A percentile compares a stretch with the other conserved stretches of the same genome.
Conservation (phyloP, 139 green algal genomes). For the Coccomyxa sp. region DNA sequence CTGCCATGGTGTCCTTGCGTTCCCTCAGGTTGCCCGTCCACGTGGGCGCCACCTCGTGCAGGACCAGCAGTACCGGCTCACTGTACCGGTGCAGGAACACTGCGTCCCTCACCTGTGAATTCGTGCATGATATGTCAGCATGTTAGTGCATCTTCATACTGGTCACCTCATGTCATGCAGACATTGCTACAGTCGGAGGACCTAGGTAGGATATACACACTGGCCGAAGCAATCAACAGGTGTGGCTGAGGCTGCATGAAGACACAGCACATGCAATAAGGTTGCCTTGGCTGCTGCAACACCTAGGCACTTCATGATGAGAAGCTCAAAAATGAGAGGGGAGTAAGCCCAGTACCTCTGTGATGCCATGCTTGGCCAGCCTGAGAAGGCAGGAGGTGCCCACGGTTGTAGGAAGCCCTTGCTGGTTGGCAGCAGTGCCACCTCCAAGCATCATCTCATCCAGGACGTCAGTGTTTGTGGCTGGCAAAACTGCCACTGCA, state of each 20-base stretch:
- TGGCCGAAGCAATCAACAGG: background rate
- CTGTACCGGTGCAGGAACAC: slow-evolving; percentile 87
- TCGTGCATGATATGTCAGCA: background rate
- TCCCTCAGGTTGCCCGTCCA: slow-evolving; percentile 62
- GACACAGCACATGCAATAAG: no score
- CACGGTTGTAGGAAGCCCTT: slow-evolving; percentile 31
- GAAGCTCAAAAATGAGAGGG: background rate
- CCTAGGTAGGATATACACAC: background rate
- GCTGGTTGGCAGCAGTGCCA: background rate
- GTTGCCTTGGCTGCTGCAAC: no score
- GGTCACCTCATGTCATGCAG: no score
- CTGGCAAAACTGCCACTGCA: slow-evolving; percentile 71
- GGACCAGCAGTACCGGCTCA: slow-evolving; percentile 83
- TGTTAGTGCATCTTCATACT: no score
- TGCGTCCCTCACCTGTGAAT: slow-evolving; percentile 55
- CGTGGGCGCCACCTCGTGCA: slow-evolving; percentile 80
- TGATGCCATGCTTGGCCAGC: slow-evolving; percentile 56
- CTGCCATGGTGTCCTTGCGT: slow-evolving; percentile 69
- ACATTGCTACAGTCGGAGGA: no score
- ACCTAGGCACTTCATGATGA: background rate
- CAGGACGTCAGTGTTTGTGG: slow-evolving; percentile 35
- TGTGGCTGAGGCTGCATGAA: background rate
- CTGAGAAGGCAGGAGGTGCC: slow-evolving; percentile 75
- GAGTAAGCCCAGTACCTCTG: slow-evolving; percentile 32
- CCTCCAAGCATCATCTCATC: slow-evolving; percentile 5